These are phyloP conservation scores for Dendrocalamus latiflorus DNA, from an alignment of 202 grass and related monocot species.

Conservation along the genomic window DNA sequence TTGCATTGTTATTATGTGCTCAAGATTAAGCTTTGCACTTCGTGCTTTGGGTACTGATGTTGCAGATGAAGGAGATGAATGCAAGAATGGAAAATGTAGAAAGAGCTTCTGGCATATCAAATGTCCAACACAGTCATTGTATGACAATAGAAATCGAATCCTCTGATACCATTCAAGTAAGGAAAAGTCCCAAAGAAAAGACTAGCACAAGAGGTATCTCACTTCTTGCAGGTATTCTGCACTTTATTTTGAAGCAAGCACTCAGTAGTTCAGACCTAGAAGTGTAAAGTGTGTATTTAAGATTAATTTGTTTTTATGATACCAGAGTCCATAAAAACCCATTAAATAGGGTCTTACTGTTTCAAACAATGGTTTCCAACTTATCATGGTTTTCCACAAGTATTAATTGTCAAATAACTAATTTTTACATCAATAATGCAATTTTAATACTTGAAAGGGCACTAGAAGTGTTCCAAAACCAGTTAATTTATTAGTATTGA, in stretches of 20 bases:
- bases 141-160: slow-evolving; percentile 44
- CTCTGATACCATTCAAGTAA: slow-evolving; percentile 33
- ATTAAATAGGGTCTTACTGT: neutral
- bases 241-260: neutral
- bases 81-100: slow-evolving; percentile 52
- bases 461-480: neutral
- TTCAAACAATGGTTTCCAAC: neutral
- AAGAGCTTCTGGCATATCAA: neutral
- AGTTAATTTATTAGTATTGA: neutral
- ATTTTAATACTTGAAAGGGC: neutral
- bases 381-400: neutral
- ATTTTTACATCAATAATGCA: neutral
- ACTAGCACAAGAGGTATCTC: slow-evolving; percentile 28
- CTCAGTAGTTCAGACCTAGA: neutral
- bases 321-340: neutral
- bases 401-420: neutral
- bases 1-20: neutral
- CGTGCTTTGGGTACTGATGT: neutral
- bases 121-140: slow-evolving; percentile 37
- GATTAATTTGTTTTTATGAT: neutral
- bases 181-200: slow-evolving; percentile 37
- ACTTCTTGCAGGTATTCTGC: slow-evolving; percentile 43
- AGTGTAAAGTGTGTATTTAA: neutral
- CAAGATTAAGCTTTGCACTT: neutral
- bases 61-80: slow-evolving; percentile 78